Percentiles rank a stretch among this genome's conserved stretches.
phyloP scores from a whole-genome alignment of 352 stramenopile species.

The Pythium aquatile region DNA sequence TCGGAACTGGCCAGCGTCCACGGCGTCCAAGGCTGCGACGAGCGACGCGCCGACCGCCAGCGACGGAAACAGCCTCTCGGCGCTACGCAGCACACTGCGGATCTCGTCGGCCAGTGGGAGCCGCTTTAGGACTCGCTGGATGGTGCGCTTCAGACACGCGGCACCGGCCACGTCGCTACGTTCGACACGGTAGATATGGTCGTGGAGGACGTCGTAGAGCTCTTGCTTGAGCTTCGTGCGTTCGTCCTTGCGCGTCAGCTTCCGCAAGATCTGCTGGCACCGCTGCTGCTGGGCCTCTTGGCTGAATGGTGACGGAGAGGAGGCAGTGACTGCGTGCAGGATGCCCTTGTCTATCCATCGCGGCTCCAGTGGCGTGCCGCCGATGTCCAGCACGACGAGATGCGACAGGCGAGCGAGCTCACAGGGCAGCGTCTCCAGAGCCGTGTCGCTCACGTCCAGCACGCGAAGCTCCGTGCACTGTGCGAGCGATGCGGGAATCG shows the following conservation, averaged over 20 bases:
- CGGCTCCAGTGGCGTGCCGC: conserved; percentile 59
- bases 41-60: conserved; percentile 35
- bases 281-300: conserved; percentile 17
- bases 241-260: conserved; percentile 64
- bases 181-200: conserved; percentile 60
- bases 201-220: conserved; percentile 53
- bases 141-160: conserved; percentile 31
- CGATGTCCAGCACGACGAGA: conserved; percentile 73
- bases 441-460: conserved; percentile 71
- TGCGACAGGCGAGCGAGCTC: conserved; percentile 63
- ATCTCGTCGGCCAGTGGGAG: conserved; percentile 68
- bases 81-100: conserved; percentile 79
- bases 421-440: conserved; percentile 54
- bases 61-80: conserved; percentile 72
- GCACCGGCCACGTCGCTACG: conserved; percentile 29
- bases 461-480: conserved; percentile 67
- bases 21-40: conserved; percentile 24
- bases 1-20: conserved; percentile 34
- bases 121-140: conserved; percentile 56
- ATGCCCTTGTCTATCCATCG: conserved; percentile 59
- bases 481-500: conserved; percentile 51
- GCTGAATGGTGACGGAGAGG: conserved; percentile 5
- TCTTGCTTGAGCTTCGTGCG: conserved; percentile 53
- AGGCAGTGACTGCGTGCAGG: conserved; percentile 18
- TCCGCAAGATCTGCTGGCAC: conserved; percentile 52